Evolutionary conservation across 2,329 filamentous ascomycete genomes (phyloP), one percentile per base, ranked within the genome.

Genomic region (Huntiella savannae): DNA sequence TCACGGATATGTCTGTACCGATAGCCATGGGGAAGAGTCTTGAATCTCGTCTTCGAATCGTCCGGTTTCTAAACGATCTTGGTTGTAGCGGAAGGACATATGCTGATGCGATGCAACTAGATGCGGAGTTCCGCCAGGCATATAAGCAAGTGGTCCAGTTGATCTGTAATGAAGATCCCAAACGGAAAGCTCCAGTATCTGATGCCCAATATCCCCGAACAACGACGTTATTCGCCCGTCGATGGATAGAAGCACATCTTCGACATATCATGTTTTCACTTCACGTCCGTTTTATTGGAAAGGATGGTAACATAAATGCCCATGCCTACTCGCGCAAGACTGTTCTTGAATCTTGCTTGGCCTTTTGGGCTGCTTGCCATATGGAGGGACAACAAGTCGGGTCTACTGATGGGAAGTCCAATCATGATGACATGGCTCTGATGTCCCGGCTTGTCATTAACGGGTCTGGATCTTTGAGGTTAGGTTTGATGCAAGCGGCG

Each of bases 191-290:
- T 28, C 22, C 22, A 3, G 22, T 28, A 3, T 28, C 22, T 28
- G 22, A 46, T 52, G 54, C 11, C 38, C 34, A 3, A 53, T 56
- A 0, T 59, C 57, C 0, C 56, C 60, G 0, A 48, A 52, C 0
- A 13, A 12, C 17, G 7, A 17, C 11, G 8, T 22, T 35, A 11
- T 69, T 70, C 45, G 62, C 65, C n/a, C 54, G 63, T 4, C 62
- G 64, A 3, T 52, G 69, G 1, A 54, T 72, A 4, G 67, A 75
- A 22, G 61, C 72, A 37, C 56, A 73, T 16, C 62, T 75, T 50
- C 64, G 69, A 19, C 68, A 71, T 6, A 75, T 72, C 52, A 56
- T 77, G 2, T 60, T 71, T 4, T 60, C 67, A 0, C 61, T 80
- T 0, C 75, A 81, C 53, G 60, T 70, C 2, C 69, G 70, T 0